Percentiles rank a stretch among this genome's conserved stretches.
Conservation (phyloP, 2,329 filamentous ascomycete species). For the Amauroascus niger region DNA sequence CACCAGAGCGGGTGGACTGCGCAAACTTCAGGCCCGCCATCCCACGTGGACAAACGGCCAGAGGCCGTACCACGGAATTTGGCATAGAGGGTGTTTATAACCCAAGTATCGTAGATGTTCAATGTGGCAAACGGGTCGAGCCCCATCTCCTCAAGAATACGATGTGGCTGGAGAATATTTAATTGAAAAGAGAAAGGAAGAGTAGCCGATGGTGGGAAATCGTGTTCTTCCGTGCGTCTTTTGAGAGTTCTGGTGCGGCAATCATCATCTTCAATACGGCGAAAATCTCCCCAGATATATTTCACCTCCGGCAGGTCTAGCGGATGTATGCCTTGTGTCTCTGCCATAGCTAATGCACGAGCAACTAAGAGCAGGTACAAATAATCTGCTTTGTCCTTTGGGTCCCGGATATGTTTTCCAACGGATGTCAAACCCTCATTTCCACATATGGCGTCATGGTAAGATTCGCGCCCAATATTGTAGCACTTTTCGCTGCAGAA, state of each 20-base stretch:
- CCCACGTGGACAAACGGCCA: constrained; percentile 63
- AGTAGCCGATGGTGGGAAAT: constrained; percentile 33
- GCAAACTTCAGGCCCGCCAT: constrained; percentile 79
- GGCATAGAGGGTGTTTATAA: constrained; percentile 82
- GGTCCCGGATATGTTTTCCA: constrained; percentile 47
- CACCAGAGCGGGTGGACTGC: constrained; percentile 96
- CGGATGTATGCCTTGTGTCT: constrained; percentile 49
- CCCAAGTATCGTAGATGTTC: constrained; percentile 40
- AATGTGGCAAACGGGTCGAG: constrained; percentile 48
- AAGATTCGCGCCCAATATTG: constrained; percentile 45
- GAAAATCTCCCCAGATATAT: constrained; percentile 58
- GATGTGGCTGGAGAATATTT: constrained; percentile 50
- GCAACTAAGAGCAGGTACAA: constrained; percentile 52
- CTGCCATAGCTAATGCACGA: constrained; percentile 51
- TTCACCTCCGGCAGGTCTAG: constrained; percentile 52
- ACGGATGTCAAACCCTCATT: constrained; percentile 47
- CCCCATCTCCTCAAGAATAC: constrained; percentile 55
- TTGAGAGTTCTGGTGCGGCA: neutral
- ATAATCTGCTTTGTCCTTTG: constrained; percentile 49
- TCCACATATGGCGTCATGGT: constrained; percentile 52
- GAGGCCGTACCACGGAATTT: constrained; percentile 92
- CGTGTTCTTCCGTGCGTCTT: neutral
- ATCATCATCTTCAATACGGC: constrained; percentile 24
- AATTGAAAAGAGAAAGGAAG: constrained; percentile 53
- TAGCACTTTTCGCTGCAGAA: constrained; percentile 52